These are phyloP conservation scores for Poa pratensis DNA, from an alignment of 176 grass and related monocot species.

Conservation along the genomic window DNA sequence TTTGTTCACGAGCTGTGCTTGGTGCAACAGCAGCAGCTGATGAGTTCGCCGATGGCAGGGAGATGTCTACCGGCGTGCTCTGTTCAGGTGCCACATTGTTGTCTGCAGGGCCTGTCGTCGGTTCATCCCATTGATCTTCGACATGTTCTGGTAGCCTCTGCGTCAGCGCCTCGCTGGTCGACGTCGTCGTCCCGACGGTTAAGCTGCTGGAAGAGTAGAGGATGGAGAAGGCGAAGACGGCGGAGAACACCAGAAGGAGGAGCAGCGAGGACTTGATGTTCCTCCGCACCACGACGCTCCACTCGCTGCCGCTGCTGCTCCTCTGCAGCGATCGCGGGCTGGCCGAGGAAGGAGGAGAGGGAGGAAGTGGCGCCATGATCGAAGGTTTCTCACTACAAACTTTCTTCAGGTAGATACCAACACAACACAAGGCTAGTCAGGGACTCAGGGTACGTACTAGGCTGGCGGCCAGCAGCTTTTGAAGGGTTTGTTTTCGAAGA, in stretches of 20 bases:
- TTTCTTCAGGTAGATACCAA: background rate
- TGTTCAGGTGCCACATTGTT: background rate
- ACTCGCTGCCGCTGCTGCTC: slow-evolving; percentile 48
- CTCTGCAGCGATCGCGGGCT: slow-evolving; percentile 19
- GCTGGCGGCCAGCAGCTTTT: background rate
- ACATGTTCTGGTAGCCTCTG: slow-evolving; percentile 6
- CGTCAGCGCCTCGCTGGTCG: background rate
- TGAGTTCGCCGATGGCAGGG: slow-evolving; percentile 24
- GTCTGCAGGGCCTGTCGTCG: background rate
- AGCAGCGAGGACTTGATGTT: slow-evolving; percentile 55
- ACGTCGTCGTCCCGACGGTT: background rate
- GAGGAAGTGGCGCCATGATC: slow-evolving; percentile 40
- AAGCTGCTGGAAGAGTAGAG: slow-evolving; percentile 38
- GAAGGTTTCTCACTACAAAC: background rate
- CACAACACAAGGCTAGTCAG: background rate
- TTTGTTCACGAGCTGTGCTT: background rate
- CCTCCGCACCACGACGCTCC: slow-evolving; percentile 45
- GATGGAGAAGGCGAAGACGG: slow-evolving; percentile 42
- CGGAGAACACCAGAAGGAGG: slow-evolving; percentile 56
- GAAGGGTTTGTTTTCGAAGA: background rate
- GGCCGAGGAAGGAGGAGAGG: slow-evolving; percentile 17
- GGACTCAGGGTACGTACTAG: background rate
- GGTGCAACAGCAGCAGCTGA: background rate
- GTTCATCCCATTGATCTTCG: background rate
- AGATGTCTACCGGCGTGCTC: background rate